Conservation (phyloP, 345 rosid species). For the Hibiscus tridactylites region DNA sequence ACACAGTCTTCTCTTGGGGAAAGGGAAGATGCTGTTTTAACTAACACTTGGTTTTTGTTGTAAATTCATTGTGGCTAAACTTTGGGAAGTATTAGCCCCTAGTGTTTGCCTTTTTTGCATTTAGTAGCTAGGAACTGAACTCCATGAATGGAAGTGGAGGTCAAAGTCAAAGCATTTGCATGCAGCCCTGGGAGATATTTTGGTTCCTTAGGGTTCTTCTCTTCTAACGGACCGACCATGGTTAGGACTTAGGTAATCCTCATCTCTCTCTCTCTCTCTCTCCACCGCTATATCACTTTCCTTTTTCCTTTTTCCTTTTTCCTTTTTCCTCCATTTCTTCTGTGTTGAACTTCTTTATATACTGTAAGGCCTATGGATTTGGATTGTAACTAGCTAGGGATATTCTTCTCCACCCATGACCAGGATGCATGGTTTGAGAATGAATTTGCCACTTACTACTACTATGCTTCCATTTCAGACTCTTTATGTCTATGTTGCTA, state of each 20-base stretch:
- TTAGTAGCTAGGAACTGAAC: slow-evolving; percentile 34
- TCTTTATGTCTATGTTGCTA: slow-evolving; percentile 20
- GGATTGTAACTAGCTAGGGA: slow-evolving; percentile 30
- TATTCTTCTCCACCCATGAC: slow-evolving; percentile 23
- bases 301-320: not conserved
- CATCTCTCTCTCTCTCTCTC: slow-evolving; percentile 12
- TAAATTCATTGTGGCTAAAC: slow-evolving; percentile 53
- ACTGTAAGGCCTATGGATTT: slow-evolving; percentile 26
- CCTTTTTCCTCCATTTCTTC: slow-evolving; percentile 4
- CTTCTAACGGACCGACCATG: slow-evolving; percentile 67
- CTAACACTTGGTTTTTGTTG: slow-evolving; percentile 15
- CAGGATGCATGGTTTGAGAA: slow-evolving; percentile 16
- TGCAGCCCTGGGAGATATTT: slow-evolving; percentile 79
- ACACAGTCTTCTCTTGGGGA: slow-evolving; percentile 37
- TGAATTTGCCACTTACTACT: slow-evolving; percentile 27
- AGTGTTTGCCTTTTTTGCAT: slow-evolving; percentile 8
- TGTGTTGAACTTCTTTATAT: slow-evolving; percentile 11
- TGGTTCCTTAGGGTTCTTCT: slow-evolving; percentile 71
- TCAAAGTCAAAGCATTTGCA: slow-evolving; percentile 58
- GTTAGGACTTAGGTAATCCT: slow-evolving; percentile 75
- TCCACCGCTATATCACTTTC: not conserved
- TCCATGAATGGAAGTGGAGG: slow-evolving; percentile 73
- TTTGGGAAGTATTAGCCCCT: slow-evolving; percentile 50
- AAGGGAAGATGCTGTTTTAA: slow-evolving; percentile 28
- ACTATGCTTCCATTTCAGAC: slow-evolving; percentile 26